Conservation (phyloP, 441 rosid genomes). For the Manihot esculenta region DNA sequence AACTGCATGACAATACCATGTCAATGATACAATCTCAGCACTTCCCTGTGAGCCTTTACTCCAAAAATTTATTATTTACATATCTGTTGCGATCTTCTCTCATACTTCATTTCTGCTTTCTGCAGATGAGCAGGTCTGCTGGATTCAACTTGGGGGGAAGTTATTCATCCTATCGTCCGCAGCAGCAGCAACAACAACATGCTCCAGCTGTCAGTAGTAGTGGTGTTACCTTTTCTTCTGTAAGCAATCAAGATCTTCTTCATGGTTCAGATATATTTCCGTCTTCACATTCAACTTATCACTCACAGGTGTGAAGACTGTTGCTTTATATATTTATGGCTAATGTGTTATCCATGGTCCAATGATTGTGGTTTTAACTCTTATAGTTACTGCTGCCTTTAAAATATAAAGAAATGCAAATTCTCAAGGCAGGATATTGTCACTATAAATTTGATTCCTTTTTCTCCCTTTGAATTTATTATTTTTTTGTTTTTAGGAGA, state of each 20-base stretch:
- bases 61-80: slow-evolving; percentile 14
- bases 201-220: slow-evolving; percentile 66
- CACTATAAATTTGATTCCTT: neutral
- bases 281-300: slow-evolving; percentile 73
- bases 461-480: neutral
- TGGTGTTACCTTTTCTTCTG: slow-evolving; percentile 64
- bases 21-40: slow-evolving; percentile 97
- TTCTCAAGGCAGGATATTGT: neutral
- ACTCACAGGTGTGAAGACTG: slow-evolving; percentile 73
- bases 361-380: neutral
- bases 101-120: slow-evolving; percentile 24
- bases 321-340: slow-evolving; percentile 17
- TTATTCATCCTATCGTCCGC: slow-evolving; percentile 80
- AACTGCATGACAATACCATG: slow-evolving; percentile 81
- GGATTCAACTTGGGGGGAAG: slow-evolving; percentile 81
- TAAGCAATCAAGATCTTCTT: slow-evolving; percentile 72
- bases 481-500: neutral
- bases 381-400: neutral
- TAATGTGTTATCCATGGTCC: slow-evolving; percentile 13
- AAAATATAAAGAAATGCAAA: neutral
- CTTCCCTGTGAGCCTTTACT: slow-evolving; percentile 66
- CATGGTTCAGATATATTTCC: slow-evolving; percentile 86
- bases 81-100: slow-evolving; percentile 13
- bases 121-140: slow-evolving; percentile 88
- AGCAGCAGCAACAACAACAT: slow-evolving; percentile 76